Evolutionary conservation across 352 stramenopile genomes (phyloP).

Genomic region (Phytophthora aleatoria): DNA sequence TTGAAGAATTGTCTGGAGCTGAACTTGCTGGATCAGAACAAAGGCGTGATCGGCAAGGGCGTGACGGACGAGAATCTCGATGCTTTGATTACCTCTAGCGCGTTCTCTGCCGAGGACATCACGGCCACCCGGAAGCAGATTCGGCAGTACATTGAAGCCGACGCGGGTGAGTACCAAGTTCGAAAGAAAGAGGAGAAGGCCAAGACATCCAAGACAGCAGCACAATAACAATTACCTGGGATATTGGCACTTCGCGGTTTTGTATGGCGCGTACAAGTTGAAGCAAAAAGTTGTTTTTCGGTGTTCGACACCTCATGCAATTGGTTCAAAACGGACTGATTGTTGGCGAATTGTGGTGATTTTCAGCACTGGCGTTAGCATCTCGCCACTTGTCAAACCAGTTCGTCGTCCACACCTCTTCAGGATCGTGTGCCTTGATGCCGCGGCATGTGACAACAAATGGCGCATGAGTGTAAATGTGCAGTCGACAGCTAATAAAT

Average conservation of each 20-base stretch:
- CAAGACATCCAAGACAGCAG: constrained; percentile 13
- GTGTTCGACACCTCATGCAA: constrained; percentile 11
- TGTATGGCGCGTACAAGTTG: background rate
- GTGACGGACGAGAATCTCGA: constrained; percentile 50
- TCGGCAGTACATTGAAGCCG: constrained; percentile 37
- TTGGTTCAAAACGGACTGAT: background rate
- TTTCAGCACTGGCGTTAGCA: background rate
- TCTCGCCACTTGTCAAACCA: constrained; percentile 17
- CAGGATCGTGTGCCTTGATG: background rate
- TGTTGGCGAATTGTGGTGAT: background rate
- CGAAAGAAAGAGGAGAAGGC: constrained; percentile 22
- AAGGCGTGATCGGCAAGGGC: constrained; percentile 41
- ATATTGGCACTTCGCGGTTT: constrained; percentile 14
- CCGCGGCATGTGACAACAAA: background rate
- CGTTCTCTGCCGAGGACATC: constrained; percentile 53
- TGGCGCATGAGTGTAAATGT: constrained; percentile 20
- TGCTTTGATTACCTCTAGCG: constrained; percentile 40
- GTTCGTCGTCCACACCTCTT: background rate
- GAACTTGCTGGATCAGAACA: constrained; percentile 23
- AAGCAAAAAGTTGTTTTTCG: constrained; percentile 14
- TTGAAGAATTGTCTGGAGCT: constrained; percentile 45
- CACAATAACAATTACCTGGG: background rate
- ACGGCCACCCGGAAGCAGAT: constrained; percentile 38
- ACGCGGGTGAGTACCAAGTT: constrained; percentile 35
- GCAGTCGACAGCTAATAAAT: constrained; percentile 14